These are phyloP conservation scores for Cucurbita maxima DNA, from an alignment of 306 rosid genomes.

Conservation along the genomic window DNA sequence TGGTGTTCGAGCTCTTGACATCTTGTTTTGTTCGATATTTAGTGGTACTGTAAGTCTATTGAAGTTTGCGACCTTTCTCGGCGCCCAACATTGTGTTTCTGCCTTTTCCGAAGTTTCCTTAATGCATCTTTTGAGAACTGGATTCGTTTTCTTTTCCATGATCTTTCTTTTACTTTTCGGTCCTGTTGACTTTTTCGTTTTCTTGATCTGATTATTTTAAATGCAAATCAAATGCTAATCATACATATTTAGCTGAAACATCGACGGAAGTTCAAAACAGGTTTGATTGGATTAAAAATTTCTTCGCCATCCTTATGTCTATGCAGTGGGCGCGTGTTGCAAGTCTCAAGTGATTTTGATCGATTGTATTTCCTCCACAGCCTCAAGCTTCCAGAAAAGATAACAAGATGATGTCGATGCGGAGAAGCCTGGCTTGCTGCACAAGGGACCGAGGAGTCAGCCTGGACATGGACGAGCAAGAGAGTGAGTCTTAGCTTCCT, in stretches of 20 bases:
- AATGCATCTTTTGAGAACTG: background rate
- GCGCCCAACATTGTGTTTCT: background rate
- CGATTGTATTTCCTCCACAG: background rate
- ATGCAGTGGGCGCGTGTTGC: background rate
- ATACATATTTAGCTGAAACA: background rate
- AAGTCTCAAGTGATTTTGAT: background rate
- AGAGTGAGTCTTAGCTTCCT: conserved; percentile 29
- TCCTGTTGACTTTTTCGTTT: background rate
- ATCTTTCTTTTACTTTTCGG: background rate
- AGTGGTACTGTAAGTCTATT: background rate
- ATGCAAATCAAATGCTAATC: background rate
- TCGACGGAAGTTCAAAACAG: background rate
- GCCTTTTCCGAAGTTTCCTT: background rate
- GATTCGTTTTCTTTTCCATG: background rate
- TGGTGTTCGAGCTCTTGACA: background rate
- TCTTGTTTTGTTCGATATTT: background rate
- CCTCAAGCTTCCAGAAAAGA: background rate
- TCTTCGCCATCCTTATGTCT: background rate
- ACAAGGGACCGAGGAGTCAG: conserved; percentile 41
- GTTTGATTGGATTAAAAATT: background rate
- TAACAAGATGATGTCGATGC: conserved; percentile 32
- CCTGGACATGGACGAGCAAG: conserved; percentile 64
- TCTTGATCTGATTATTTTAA: background rate
- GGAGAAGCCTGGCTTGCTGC: conserved; percentile 67
- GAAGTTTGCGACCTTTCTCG: background rate